These are phyloP conservation scores for Sclerotinia minor DNA, from an alignment of 2,329 filamentous ascomycete genomes.

Conservation along the genomic window DNA sequence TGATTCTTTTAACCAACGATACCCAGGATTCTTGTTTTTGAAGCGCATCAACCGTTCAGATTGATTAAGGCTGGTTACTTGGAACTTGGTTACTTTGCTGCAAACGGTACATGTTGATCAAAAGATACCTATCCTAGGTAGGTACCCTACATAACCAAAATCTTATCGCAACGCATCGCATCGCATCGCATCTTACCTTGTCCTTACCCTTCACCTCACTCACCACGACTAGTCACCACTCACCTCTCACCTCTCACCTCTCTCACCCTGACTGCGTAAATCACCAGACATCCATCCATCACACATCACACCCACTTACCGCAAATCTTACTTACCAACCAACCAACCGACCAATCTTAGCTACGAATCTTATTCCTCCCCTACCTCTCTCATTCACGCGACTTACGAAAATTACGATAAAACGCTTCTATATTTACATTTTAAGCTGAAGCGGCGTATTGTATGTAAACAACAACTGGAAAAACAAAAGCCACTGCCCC, in stretches of 20 bases:
- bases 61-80: not conserved
- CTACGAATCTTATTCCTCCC: not conserved
- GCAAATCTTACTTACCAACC: not conserved
- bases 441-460: not conserved
- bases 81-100: not conserved
- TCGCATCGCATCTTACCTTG: not conserved
- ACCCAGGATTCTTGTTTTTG: constrained; percentile 5
- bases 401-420: not conserved
- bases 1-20: not conserved
- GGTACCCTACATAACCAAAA: constrained; percentile 11
- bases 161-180: constrained; percentile 4
- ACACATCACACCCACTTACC: not conserved
- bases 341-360: not conserved
- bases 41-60: constrained; percentile 17
- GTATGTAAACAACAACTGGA: not conserved
- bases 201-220: not conserved
- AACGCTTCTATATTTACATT: not conserved
- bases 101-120: constrained; percentile 3
- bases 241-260: not conserved
- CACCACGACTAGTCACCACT: too few relatives aligned
- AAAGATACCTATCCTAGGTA: not conserved
- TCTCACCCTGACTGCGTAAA: not conserved
- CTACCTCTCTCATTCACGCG: not conserved
- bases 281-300: not conserved
- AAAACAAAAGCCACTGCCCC: constrained; percentile 1